A percentile compares a stretch with the other conserved stretches of the same genome.
These are phyloP conservation scores for Porpolomopsis calyptriformis DNA, from an alignment of 768 basidiomycete genomes.

Conservation along the genomic window DNA sequence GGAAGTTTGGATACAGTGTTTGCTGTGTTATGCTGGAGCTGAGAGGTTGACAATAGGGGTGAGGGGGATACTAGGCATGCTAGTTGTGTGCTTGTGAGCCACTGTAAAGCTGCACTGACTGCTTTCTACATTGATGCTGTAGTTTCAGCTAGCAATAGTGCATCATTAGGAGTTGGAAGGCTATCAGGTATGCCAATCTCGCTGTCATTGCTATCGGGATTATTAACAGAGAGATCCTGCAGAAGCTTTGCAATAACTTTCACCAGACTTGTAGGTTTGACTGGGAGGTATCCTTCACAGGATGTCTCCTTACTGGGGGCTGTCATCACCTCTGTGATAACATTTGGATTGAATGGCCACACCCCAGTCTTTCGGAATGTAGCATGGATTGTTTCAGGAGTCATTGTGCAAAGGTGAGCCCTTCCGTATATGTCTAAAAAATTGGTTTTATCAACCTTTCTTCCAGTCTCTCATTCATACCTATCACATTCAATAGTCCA, in stretches of 20 bases:
- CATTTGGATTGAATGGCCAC: conserved; percentile 13
- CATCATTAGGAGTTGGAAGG: too few species aligned
- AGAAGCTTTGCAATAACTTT: conserved; percentile 13
- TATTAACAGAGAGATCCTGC: too few species aligned
- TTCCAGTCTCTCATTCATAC: conserved; percentile 1
- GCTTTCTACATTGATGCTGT: too few species aligned
- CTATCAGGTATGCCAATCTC: too few species aligned
- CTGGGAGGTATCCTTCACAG: conserved; percentile 10
- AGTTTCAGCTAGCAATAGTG: too few species aligned
- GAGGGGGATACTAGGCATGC: too few species aligned
- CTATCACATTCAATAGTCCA: conserved; percentile 11
- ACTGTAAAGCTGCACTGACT: too few species aligned
- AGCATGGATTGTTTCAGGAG: conserved; percentile 7
- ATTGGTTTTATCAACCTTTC: conserved; percentile 16
- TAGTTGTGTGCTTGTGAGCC: too few species aligned
- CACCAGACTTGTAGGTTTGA: conserved; percentile 18
- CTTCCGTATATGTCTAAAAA: conserved; percentile 16
- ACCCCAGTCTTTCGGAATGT: conserved; percentile 18
- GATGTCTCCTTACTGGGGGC: conserved; percentile 18
- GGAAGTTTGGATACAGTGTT: too few species aligned
- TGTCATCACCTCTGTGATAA: conserved; percentile 16
- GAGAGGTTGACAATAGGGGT: too few species aligned
- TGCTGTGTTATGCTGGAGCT: too few species aligned
- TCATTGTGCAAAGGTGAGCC: conserved; percentile 10
- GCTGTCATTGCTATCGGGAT: too few species aligned